These are phyloP conservation scores for Solanum chilense DNA, from an alignment of 257 asterid genomes.

Conservation along the genomic window DNA sequence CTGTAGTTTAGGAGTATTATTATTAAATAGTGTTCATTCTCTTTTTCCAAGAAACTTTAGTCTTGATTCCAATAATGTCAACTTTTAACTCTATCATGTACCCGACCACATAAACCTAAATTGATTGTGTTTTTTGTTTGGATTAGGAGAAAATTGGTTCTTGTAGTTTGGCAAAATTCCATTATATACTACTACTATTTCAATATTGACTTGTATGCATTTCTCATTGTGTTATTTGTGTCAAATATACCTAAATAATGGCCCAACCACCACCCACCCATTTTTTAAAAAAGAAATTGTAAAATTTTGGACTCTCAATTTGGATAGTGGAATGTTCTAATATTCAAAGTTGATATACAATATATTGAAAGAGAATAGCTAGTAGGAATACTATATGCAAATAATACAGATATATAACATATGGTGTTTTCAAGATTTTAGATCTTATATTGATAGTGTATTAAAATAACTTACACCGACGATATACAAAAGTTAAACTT, in stretches of 20 bases:
- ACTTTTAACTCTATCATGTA: background rate
- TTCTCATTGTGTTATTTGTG: background rate
- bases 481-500: background rate
- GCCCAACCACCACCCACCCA: background rate
- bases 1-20: background rate
- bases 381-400: background rate
- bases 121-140: background rate
- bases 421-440: background rate
- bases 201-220: background rate
- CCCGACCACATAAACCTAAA: constrained; percentile 2
- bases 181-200: background rate
- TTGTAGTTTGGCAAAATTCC: background rate
- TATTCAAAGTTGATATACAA: background rate
- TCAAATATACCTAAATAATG: background rate
- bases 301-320: background rate
- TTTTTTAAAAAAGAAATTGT: background rate
- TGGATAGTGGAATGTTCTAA: background rate
- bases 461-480: background rate
- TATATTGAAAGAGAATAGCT: background rate
- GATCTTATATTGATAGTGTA: background rate
- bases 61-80: background rate
- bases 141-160: background rate
- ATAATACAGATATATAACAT: background rate
- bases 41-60: background rate
- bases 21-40: background rate